Evolutionary conservation across 371 early-diverging fungal species (phyloP), one percentile per base, ranked within the genome.

Genomic region (Apophysomyces trapeziformis): DNA sequence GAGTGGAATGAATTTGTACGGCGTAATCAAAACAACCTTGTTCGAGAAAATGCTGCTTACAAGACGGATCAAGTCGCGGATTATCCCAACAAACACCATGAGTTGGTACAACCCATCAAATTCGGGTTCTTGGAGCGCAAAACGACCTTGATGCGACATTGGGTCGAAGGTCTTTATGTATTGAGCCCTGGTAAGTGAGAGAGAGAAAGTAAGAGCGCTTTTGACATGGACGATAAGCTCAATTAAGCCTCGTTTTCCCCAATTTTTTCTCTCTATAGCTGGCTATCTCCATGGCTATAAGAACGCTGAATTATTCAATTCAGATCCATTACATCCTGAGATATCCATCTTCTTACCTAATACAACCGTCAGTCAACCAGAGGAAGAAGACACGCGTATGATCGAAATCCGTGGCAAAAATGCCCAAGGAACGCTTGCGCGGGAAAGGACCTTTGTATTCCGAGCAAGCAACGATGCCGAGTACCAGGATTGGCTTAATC

Each of bases 211-310:
- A 26, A 26, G 32, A 26, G 32, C 32, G 32, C 32, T 26, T 26
- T 26, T 26, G 32, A 26, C 32, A 26, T 26, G 3, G 3, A 3
- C 32, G 32, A 61, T 41, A 41, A 38, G 54, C 4, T 58, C 21
- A 16, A 11, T 64, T 36, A 14, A 61, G 38, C 16, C 57, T 60
- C 38, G 32, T 46, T 41, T 61, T 50, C n/a, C 14, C 9, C 7
- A 26, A n/a, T n/a, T 43, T 21, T 26, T 57, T 44, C 41, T 38
- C 45, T 50, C 21, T 56, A 9, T 58, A 82, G 80, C 73, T 65
- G 84, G 84, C 1, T 83, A 72, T 54, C 63, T 83, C 45, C 84
- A 83, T 71, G 79, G 80, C 6, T 83, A 76, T 63, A 79, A 75
- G 57, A 69, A 74, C 6, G 69, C 75, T 5, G 67, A 73, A 7